Evolutionary conservation across 768 basidiomycete species (phyloP), one percentile per base, ranked within the genome.

Genomic region (Leccinum subtestaceum): DNA sequence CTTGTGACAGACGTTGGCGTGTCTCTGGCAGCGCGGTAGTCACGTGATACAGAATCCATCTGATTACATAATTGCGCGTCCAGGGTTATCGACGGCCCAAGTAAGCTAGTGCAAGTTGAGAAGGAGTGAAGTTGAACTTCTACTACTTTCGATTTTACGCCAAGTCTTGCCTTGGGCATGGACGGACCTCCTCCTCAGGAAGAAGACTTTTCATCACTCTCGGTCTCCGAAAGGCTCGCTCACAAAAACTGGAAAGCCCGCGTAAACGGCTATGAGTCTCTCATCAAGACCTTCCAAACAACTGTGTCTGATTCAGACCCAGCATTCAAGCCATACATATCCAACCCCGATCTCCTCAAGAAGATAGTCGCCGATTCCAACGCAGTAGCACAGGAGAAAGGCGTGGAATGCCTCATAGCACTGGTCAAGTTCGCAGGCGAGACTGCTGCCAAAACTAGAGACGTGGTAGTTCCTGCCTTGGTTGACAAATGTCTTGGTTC

Each of bases 201-300:
- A 78, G 95, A 97, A 78, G 95, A 98, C 75, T 98, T 95, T 73
- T 87, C 87, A 47, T 69, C 80, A 29, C 81, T 98, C 53, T 78
- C 92, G 21, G 81, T 97, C 50, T 74, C 83, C 12, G 93, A 96
- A 64, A 75, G 95, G 48, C 87, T 96, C 57, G 77, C 84, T 6
- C 93, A 98, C 80, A 98, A 98, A 82, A 96, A 96, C 72, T 99
- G 97, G 97, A 98, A 98, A 76, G 97, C 97, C 58, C 88, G 97
- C 65, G 85, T 96, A 67, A 93, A 86, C 72, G 97, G 85, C 61
- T 99, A 98, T 74, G 91, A 93, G 70, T 76, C 88, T 21, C 84
- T 98, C 63, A 84, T 89, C 77, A 88, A 90, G 75, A 87, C 84
- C 58, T 97, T 97, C 73, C 86, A 87, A 69, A 88, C 85, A 47